Percentiles rank a stretch among this genome's conserved stretches.
phyloP scores from a whole-genome alignment of 2,329 filamentous ascomycete genomes.

The Grosmannia clavigera region DNA sequence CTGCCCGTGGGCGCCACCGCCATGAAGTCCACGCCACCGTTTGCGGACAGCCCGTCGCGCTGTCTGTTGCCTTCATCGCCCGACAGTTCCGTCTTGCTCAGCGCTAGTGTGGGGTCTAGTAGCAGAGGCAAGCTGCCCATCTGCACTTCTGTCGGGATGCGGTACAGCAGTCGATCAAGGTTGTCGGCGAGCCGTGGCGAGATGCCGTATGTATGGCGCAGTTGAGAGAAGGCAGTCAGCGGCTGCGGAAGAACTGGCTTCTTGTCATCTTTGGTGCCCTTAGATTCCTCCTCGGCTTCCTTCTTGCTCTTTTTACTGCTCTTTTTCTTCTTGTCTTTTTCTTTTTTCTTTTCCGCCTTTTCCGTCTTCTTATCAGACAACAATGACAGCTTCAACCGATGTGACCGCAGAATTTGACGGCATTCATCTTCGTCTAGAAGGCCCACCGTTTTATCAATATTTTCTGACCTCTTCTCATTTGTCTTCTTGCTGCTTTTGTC shows the following conservation, averaged over 20 bases:
- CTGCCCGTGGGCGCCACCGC: slow-evolving; percentile 90
- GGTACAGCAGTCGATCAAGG: slow-evolving; percentile 71
- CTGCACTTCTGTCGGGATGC: slow-evolving; percentile 85
- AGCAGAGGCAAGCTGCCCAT: slow-evolving; percentile 74
- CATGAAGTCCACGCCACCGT: slow-evolving; percentile 56
- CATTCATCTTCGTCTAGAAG: slow-evolving; percentile 57
- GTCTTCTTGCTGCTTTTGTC: slow-evolving; percentile 12
- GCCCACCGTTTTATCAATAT: slow-evolving; percentile 14
- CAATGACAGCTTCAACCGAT: slow-evolving; percentile 75
- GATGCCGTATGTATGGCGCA: slow-evolving; percentile 60
- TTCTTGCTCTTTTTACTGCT: slow-evolving; percentile 33
- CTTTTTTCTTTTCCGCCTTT: slow-evolving; percentile 25
- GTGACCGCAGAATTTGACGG: slow-evolving; percentile 60
- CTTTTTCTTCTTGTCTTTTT: slow-evolving; percentile 28
- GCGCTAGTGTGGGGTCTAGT: slow-evolving; percentile 42
- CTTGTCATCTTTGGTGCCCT: slow-evolving; percentile 35
- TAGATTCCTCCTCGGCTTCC: slow-evolving; percentile 29
- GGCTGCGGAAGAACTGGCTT: slow-evolving; percentile 66
- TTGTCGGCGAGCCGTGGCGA: slow-evolving; percentile 65
- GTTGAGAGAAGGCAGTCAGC: slow-evolving; percentile 60
- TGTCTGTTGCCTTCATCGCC: slow-evolving; percentile 10
- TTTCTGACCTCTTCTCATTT: slow-evolving; percentile 18
- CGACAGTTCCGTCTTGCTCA: slow-evolving; percentile 21
- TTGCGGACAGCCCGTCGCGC: slow-evolving; percentile 12
- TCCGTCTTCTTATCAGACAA: slow-evolving; percentile 46